Evolutionary conservation across 179 eudicot genomes (phyloP).

Genomic region (Silene coronaria): DNA sequence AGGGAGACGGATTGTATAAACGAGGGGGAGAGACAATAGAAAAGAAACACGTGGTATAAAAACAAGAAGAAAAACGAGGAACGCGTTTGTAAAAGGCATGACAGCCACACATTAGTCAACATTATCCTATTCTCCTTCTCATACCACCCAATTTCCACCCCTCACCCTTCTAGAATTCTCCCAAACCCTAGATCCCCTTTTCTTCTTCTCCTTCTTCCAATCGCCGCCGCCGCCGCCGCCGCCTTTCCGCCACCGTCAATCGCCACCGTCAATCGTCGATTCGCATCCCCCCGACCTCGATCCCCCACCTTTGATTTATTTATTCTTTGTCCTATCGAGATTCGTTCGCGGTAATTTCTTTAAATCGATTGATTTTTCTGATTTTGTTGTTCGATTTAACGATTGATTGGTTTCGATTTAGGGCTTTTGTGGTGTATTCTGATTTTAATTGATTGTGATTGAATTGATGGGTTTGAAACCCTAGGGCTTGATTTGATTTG

Average conservation of each 20-base stretch:
- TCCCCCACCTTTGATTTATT: conserved; percentile 10
- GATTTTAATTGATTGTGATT: conserved; percentile 10
- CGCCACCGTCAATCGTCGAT: conserved; percentile 9
- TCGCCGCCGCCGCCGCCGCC: conserved; percentile 22
- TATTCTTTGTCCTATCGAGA: background rate
- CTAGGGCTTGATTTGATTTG: conserved; percentile 20
- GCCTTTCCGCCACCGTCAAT: background rate
- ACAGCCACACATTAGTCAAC: conserved; percentile 9
- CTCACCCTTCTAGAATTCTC: background rate
- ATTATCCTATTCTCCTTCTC: conserved; percentile 6
- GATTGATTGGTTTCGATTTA: background rate
- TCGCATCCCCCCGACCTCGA: background rate
- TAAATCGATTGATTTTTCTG: background rate
- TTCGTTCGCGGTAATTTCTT: background rate
- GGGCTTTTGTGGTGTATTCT: background rate
- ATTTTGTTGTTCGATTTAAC: background rate
- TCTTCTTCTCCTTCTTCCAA: conserved; percentile 1
- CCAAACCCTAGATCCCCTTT: conserved; percentile 37
- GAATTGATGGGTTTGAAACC: conserved; percentile 19
- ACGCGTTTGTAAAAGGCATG: background rate
- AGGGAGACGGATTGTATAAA: too few species aligned
- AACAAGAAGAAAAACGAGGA: background rate
- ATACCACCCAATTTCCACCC: conserved; percentile 5
- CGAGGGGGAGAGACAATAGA: background rate
- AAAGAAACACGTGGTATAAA: too few species aligned